These are phyloP conservation scores for Arthrobotrys pseudoclavata DNA, from an alignment of 2,329 filamentous ascomycete species.

Conservation along the genomic window DNA sequence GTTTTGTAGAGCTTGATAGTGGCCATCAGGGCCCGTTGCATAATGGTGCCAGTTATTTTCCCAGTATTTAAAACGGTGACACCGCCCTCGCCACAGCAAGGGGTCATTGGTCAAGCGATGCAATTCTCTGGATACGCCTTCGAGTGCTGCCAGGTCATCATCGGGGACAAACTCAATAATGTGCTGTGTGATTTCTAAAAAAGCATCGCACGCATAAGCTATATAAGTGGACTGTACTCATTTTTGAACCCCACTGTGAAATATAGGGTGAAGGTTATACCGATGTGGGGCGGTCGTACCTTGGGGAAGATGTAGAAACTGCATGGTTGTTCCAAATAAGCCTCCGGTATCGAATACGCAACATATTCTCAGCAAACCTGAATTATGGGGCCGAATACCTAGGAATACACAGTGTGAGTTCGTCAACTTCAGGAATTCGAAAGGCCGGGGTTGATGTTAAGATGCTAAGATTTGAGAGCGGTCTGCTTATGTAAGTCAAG, in stretches of 20 bases:
- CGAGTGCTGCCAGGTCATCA: constrained; percentile 69
- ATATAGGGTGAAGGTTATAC: neutral
- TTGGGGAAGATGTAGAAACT: constrained; percentile 51
- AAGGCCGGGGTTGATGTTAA: neutral
- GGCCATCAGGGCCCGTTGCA: constrained; percentile 69
- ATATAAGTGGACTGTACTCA: neutral
- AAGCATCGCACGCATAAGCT: neutral
- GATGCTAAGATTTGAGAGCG: neutral
- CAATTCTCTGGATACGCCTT: constrained; percentile 76
- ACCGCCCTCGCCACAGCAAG: constrained; percentile 84
- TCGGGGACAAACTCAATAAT: constrained; percentile 77
- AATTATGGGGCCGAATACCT: neutral
- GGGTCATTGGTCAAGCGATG: constrained; percentile 77
- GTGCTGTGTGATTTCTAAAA: constrained; percentile 85
- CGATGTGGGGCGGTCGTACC: constrained; percentile 16
- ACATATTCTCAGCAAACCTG: constrained; percentile 9
- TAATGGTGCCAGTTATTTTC: constrained; percentile 65
- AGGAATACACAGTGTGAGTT: too few species aligned
- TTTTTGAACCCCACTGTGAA: neutral
- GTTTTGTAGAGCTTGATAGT: constrained; percentile 72
- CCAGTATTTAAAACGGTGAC: constrained; percentile 82
- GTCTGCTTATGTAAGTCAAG: neutral
- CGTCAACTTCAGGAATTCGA: neutral
- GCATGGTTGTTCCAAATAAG: constrained; percentile 26
- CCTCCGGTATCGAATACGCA: neutral